Evolutionary conservation across 257 asterid species (phyloP), one percentile per base, ranked within the genome.

Genomic region (Salvia splendens): DNA sequence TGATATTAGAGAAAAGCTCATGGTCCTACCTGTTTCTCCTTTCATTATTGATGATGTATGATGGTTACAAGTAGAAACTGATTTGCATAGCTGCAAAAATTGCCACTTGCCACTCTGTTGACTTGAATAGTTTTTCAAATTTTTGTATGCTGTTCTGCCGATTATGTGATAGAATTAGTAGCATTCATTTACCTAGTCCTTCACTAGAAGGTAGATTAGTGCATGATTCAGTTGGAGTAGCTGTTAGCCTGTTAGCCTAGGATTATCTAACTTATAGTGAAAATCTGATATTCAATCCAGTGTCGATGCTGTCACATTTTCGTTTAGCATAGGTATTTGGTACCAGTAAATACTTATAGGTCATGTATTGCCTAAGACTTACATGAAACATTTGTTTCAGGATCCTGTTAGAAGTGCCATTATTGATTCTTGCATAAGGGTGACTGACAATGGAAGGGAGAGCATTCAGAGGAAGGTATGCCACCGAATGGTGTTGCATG

Each of bases 371-470:
- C 40, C 65, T 77, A 47, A 49, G 56, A 57, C 54, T 47, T 20
- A 54, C 60, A 14, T 60, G 6, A 62, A 59, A 35, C 32, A 40
- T 53, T 57, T 76, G 54, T 72, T 12, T 46, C 88, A 93, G 99
- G 95, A 86, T 65, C 99, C 99, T 75, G 78, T 89, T 65, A 86
- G 95, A 80, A 93, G 99, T 80, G 96, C 99, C 62, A 80, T 88
- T 66, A 80, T 93, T 15, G 97, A 93, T 83, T 86, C 97, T 70
- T 90, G 95, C 90, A 90, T 93, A 62, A 85, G 99, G 76, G 99
- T 88, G 78, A 81, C 92, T 6, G 99, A 90, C 80, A 88, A 93
- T 76, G 99, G 99, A 77, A 85, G 99, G 79, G 97, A 94, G 79
- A 94, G 88, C 85, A 91, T 86, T 69, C 95, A 82, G 61, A 85